Evolutionary conservation across 2,329 filamentous ascomycete genomes (phyloP).

Genomic region (Colletotrichum kahawae): DNA sequence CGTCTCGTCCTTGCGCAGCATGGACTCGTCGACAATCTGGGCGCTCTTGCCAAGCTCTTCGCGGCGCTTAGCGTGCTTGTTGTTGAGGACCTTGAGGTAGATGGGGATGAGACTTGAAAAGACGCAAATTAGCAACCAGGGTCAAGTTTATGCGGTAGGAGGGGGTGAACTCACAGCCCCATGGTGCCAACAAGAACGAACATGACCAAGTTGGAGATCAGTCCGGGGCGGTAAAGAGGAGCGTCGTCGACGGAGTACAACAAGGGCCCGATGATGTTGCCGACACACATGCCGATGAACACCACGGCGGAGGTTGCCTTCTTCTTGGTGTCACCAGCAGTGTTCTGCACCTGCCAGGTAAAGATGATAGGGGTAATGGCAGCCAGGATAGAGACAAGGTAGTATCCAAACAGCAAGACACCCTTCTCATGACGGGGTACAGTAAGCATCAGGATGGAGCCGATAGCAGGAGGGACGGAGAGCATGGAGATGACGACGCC

Average conservation of each 20-base stretch:
- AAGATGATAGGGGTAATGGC: slow-evolving; percentile 60
- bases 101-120: slow-evolving; percentile 37
- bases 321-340: slow-evolving; percentile 72
- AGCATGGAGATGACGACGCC: slow-evolving; percentile 46
- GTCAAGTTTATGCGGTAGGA: fast-evolving
- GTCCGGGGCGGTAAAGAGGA: slow-evolving; percentile 60
- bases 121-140: neutral
- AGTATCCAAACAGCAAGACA: slow-evolving; percentile 55
- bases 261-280: slow-evolving; percentile 70
- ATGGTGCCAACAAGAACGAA: slow-evolving; percentile 65
- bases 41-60: slow-evolving; percentile 60
- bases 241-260: slow-evolving; percentile 66
- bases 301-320: slow-evolving; percentile 69
- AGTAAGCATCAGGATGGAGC: slow-evolving; percentile 52
- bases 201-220: slow-evolving; percentile 64
- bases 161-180: slow-evolving; percentile 13
- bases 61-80: slow-evolving; percentile 56
- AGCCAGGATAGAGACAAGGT: slow-evolving; percentile 38
- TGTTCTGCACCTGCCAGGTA: slow-evolving; percentile 66
- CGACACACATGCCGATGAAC: slow-evolving; percentile 68
- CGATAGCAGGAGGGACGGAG: slow-evolving; percentile 41
- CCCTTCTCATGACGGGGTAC: slow-evolving; percentile 51
- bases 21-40: slow-evolving; percentile 11
- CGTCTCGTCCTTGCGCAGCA: slow-evolving; percentile 15
- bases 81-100: slow-evolving; percentile 60